phyloP scores from a whole-genome alignment of 345 rosid genomes.

The Populus ilicifolia region DNA sequence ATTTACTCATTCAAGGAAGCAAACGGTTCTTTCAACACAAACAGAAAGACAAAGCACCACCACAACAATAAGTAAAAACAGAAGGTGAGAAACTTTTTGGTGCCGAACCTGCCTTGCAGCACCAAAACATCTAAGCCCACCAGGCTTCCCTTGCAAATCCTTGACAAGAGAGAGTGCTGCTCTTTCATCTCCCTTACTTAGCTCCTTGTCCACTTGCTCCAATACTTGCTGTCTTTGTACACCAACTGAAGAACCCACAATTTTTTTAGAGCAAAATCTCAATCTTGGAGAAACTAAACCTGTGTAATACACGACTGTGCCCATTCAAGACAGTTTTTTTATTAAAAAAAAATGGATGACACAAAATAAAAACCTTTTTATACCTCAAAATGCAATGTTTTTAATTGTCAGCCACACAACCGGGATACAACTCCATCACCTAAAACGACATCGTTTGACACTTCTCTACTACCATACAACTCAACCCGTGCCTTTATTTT shows the following conservation, averaged over 20 bases:
- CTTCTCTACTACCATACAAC: too few relatives aligned
- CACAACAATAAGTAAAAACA: neutral
- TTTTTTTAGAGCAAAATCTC: constrained; percentile 13
- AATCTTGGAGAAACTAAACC: constrained; percentile 21
- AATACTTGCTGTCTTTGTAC: constrained; percentile 43
- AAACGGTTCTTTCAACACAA: neutral
- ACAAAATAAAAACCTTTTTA: neutral
- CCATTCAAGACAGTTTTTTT: constrained; percentile 32
- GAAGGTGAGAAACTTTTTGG: neutral
- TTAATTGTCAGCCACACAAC: constrained; percentile 18
- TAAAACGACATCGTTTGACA: neutral
- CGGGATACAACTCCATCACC: neutral
- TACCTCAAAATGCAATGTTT: neutral
- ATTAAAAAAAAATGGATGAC: neutral
- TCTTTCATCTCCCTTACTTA: constrained; percentile 70
- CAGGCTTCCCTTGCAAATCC: constrained; percentile 70
- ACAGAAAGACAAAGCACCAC: neutral
- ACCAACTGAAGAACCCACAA: constrained; percentile 40
- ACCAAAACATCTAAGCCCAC: constrained; percentile 74
- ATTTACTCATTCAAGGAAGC: neutral
- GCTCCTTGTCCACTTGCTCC: constrained; percentile 64
- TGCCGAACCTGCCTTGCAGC: constrained; percentile 63
- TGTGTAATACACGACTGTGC: constrained; percentile 29
- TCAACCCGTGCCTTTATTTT: neutral
- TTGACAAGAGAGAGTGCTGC: constrained; percentile 66